Percentiles rank a stretch among this genome's conserved stretches.
Evolutionary conservation across 805 yeast species (phyloP).

Genomic region (Ogataea degrootiae): DNA sequence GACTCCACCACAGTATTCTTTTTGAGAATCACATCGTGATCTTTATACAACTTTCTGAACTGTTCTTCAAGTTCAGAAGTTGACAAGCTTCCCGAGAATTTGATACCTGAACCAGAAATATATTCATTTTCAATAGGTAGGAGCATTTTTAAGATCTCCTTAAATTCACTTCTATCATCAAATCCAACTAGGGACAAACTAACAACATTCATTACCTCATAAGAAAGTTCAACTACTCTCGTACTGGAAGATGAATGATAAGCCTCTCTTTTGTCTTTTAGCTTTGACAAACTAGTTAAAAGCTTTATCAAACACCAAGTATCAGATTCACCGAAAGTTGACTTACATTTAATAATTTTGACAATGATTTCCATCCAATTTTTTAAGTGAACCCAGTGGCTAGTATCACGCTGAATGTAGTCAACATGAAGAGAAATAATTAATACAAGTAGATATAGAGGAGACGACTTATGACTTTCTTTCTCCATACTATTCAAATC

Average conservation of each 20-base stretch:
- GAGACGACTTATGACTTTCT: slow-evolving; percentile 8
- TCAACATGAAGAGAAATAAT: slow-evolving; percentile 17
- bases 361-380: slow-evolving; percentile 21
- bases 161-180: slow-evolving; percentile 13
- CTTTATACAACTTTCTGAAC: slow-evolving; percentile 6
- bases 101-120: background rate
- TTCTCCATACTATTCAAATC: slow-evolving; percentile 9
- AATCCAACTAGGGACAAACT: slow-evolving; percentile 16
- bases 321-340: slow-evolving; percentile 12
- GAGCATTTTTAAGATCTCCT: slow-evolving; percentile 1
- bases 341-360: slow-evolving; percentile 2
- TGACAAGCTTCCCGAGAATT: slow-evolving; percentile 2
- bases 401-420: slow-evolving; percentile 1
- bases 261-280: background rate
- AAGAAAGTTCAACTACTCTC: background rate
- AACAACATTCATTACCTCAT: slow-evolving; percentile 4
- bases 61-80: slow-evolving; percentile 4
- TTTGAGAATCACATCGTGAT: slow-evolving; percentile 7
- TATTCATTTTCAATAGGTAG: slow-evolving; percentile 2
- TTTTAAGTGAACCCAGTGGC: slow-evolving; percentile 24
- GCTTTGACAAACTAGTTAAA: slow-evolving; percentile 9
- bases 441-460: slow-evolving; percentile 14
- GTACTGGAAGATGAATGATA: background rate
- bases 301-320: slow-evolving; percentile 15
- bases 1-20: background rate